Evolutionary conservation across 78 protist genomes (phyloP).

Genomic region (Emiliania huxleyi): DNA sequence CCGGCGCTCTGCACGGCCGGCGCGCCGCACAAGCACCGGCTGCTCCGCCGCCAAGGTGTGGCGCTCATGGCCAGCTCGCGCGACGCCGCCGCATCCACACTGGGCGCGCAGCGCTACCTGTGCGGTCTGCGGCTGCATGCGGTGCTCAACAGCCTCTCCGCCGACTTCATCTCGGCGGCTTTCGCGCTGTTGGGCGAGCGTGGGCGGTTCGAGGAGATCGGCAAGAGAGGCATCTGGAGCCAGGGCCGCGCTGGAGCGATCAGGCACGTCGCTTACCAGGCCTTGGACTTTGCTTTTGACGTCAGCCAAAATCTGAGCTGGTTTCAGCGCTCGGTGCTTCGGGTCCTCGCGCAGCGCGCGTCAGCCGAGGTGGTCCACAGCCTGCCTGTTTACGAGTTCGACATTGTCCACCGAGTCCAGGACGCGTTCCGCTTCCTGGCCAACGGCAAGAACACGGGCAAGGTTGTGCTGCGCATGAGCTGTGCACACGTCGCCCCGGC

Average conservation of each 20-base stretch:
- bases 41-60: background rate
- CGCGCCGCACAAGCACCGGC: background rate
- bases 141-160: constrained; percentile 21
- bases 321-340: background rate
- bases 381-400: background rate
- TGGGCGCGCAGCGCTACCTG: background rate
- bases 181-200: background rate
- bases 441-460: background rate
- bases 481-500: too few species aligned
- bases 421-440: constrained; percentile 1
- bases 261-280: background rate
- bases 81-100: background rate
- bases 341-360: background rate
- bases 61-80: background rate
- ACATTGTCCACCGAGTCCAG: background rate
- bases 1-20: background rate
- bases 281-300: background rate
- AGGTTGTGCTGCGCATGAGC: background rate
- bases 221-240: constrained; percentile 34
- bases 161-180: background rate
- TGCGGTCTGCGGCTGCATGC: background rate
- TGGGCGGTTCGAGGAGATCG: constrained; percentile 26
- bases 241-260: background rate
- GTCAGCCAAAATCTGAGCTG: background rate
- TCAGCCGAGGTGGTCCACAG: background rate